Percentiles rank a stretch among this genome's conserved stretches.
phyloP scores from a whole-genome alignment of 1,284 basidiomycete genomes.

The Leccinum ambiguum region DNA sequence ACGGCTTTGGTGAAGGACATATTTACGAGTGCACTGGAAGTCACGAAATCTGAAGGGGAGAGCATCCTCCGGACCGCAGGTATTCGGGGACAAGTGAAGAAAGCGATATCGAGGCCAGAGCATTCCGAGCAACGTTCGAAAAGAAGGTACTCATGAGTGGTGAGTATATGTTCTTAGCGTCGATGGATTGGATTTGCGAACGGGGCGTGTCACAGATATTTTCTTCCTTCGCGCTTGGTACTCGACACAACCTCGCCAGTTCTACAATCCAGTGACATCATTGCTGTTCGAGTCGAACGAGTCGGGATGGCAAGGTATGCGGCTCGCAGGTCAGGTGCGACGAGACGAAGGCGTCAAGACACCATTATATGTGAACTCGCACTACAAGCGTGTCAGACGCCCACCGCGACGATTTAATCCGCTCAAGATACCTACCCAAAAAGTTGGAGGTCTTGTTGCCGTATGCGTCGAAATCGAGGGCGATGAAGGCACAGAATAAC shows the following conservation, averaged over 20 bases:
- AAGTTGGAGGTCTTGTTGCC: conserved; percentile 90
- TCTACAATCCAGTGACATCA: conserved; percentile 96
- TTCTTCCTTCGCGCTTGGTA: conserved; percentile 98
- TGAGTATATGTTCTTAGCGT: conserved; percentile 40
- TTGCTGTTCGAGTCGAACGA: conserved; percentile 78
- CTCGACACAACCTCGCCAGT: conserved; percentile 90
- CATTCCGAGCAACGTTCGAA: conserved; percentile 96
- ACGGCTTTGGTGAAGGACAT: conserved; percentile 98
- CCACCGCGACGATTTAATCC: conserved; percentile 88
- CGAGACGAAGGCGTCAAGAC: conserved; percentile 84
- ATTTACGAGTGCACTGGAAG: conserved; percentile 92
- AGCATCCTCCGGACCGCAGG: conserved; percentile 85
- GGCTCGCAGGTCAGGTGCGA: conserved; percentile 91
- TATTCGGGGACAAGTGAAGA: conserved; percentile 96
- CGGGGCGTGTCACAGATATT: conserved; percentile 60
- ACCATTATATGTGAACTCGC: conserved; percentile 82
- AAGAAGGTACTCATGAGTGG: conserved; percentile 97
- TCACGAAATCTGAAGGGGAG: conserved; percentile 98
- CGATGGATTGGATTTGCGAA: conserved; percentile 6
- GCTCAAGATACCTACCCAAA: conserved; percentile 76
- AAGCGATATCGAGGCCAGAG: conserved; percentile 92
- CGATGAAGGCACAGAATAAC: conserved; percentile 71
- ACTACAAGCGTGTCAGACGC: conserved; percentile 84
- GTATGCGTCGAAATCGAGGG: conserved; percentile 90
- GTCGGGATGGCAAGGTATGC: conserved; percentile 86